Conservation (phyloP, 202 grass and related monocot genomes). For the Sporobolus alterniflorus region DNA sequence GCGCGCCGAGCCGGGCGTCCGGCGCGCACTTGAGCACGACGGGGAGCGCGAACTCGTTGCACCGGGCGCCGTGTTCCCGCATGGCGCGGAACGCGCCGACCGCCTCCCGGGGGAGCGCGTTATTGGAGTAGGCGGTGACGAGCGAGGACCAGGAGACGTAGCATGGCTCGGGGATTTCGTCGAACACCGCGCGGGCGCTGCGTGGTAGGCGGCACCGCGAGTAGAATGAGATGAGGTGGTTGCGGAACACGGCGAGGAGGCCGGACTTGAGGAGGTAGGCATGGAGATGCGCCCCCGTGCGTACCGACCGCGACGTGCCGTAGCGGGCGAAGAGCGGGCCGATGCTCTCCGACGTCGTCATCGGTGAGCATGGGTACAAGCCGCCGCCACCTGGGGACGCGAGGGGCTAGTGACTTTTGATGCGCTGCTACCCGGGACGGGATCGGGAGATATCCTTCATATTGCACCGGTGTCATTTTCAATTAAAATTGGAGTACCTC, state of each 20-base stretch:
- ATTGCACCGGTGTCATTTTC: too few relatives aligned
- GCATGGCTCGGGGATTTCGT: constrained; percentile 72
- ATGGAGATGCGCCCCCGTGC: constrained; percentile 55
- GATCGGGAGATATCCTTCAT: background rate
- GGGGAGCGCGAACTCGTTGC: constrained; percentile 89
- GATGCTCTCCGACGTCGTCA: constrained; percentile 38
- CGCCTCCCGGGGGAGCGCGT: constrained; percentile 51
- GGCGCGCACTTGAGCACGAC: constrained; percentile 64
- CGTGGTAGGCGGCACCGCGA: constrained; percentile 48
- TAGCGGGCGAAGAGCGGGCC: constrained; percentile 31
- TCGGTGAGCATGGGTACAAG: constrained; percentile 10
- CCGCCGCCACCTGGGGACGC: constrained; percentile 2
- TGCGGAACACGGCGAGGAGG: constrained; percentile 33
- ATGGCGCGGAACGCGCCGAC: constrained; percentile 57
- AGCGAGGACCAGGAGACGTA: constrained; percentile 82
- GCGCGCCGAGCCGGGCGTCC: constrained; percentile 49
- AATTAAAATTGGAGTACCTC: too few relatives aligned
- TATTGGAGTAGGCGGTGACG: constrained; percentile 75
- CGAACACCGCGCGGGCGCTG: constrained; percentile 70
- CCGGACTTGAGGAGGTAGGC: constrained; percentile 63
- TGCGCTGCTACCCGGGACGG: background rate
- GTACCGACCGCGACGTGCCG: constrained; percentile 35
- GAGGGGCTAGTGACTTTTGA: background rate
- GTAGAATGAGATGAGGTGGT: constrained; percentile 67
- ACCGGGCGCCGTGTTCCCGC: constrained; percentile 49